Conservation (phyloP, 805 yeast species). For the Cyberlindnera xishuangbannaensis region DNA sequence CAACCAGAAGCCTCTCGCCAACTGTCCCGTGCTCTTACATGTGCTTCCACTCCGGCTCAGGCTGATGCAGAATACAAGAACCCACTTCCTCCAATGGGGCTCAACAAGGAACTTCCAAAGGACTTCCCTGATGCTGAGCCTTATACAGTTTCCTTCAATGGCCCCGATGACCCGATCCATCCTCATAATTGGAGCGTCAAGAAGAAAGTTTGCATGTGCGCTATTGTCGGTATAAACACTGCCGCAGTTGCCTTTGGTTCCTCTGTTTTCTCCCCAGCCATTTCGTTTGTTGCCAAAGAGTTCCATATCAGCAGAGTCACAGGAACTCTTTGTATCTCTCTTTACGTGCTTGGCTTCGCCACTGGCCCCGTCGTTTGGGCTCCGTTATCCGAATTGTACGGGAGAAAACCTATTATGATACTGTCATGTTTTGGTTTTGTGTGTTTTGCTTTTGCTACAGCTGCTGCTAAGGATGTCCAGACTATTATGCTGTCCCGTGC, state of each 20-base stretch:
- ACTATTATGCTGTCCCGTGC: constrained; percentile 73
- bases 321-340: constrained; percentile 69
- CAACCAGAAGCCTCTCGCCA: constrained; percentile 23
- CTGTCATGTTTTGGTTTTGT: constrained; percentile 51
- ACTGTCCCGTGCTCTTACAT: constrained; percentile 39
- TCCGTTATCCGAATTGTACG: constrained; percentile 74
- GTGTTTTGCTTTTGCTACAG: constrained; percentile 65
- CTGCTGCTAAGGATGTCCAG: constrained; percentile 74
- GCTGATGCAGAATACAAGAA: constrained; percentile 28
- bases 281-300: constrained; percentile 38
- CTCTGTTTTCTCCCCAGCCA: constrained; percentile 70
- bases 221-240: constrained; percentile 43
- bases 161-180: constrained; percentile 71
- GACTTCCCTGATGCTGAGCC: constrained; percentile 57
- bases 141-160: constrained; percentile 69
- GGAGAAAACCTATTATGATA: constrained; percentile 58
- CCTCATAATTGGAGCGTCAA: constrained; percentile 71
- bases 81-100: constrained; percentile 60
- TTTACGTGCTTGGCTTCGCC: constrained; percentile 91
- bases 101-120: constrained; percentile 37
- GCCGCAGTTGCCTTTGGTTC: constrained; percentile 67
- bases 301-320: constrained; percentile 62
- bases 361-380: constrained; percentile 91
- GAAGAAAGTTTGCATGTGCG: constrained; percentile 41
- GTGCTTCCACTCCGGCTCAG: constrained; percentile 25